These are phyloP conservation scores for Ocimum tenuiflorum DNA, from an alignment of 257 asterid species.

Conservation along the genomic window DNA sequence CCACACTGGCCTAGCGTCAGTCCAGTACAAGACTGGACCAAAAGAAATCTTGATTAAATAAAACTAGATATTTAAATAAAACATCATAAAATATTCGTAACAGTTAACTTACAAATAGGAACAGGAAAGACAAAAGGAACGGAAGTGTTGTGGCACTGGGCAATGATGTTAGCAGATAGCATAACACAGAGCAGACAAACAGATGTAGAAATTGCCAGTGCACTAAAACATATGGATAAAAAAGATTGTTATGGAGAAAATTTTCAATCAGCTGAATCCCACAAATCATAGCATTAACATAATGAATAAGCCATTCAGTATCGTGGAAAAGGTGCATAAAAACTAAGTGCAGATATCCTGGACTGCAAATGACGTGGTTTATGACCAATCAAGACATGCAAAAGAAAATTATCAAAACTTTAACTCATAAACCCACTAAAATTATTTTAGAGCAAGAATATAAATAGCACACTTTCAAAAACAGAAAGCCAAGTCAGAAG, in stretches of 20 bases:
- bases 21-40: too few species aligned
- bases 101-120: background rate
- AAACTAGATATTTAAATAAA: too few species aligned
- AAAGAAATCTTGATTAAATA: too few species aligned
- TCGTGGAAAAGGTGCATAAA: background rate
- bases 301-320: constrained; percentile 3
- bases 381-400: background rate
- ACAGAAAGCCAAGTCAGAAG: constrained; percentile 5
- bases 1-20: too few species aligned
- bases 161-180: background rate
- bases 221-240: background rate
- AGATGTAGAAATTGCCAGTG: background rate
- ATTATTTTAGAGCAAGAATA: background rate
- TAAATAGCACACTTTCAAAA: constrained; percentile 33
- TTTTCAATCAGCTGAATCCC: constrained; percentile 11
- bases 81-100: too few species aligned
- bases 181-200: constrained; percentile 2
- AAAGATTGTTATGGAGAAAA: background rate
- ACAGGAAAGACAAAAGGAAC: background rate
- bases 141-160: background rate
- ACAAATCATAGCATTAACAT: background rate
- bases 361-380: background rate
- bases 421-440: background rate
- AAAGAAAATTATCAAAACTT: background rate
- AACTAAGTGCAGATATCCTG: background rate